A percentile compares a stretch with the other conserved stretches of the same genome.
Conservation (phyloP, 2,329 filamentous ascomycete species). For the Penicillium sp. region DNA sequence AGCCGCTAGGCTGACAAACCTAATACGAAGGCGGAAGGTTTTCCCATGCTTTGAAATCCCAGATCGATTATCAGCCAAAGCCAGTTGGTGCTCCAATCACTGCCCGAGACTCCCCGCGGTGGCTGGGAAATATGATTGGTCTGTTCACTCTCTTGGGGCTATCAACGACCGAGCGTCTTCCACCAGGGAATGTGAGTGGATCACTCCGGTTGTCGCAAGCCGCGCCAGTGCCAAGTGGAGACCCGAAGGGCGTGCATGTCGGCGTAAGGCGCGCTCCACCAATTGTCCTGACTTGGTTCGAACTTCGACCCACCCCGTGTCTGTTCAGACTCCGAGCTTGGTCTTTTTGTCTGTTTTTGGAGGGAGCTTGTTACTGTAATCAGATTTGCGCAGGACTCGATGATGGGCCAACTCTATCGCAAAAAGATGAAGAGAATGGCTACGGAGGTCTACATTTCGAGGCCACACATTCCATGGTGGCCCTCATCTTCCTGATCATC, state of each 20-base stretch:
- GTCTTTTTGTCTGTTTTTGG: neutral
- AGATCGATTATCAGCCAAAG: constrained; percentile 14
- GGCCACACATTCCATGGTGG: neutral
- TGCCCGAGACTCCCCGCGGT: constrained; percentile 1
- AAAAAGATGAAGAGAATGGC: neutral
- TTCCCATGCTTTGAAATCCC: constrained; percentile 23
- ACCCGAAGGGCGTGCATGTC: constrained; percentile 34
- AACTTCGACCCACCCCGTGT: constrained; percentile 12
- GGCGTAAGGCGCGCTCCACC: constrained; percentile 30
- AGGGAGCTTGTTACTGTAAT: neutral
- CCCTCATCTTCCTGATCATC: neutral
- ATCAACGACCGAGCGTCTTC: constrained; percentile 13
- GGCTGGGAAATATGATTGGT: constrained; percentile 14
- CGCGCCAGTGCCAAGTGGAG: constrained; percentile 29
- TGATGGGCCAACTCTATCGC: neutral
- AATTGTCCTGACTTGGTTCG: constrained; percentile 1
- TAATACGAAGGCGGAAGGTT: neutral
- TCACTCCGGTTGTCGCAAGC: constrained; percentile 9
- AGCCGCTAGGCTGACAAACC: constrained; percentile 6
- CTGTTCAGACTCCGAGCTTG: constrained; percentile 3
- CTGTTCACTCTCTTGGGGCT: no score
- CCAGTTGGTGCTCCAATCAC: constrained; percentile 5
- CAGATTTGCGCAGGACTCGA: neutral
- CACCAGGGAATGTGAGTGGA: constrained; percentile 23
- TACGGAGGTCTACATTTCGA: neutral